These are phyloP conservation scores for Fusarium floridanum DNA, from an alignment of 2,329 filamentous ascomycete genomes.

Conservation along the genomic window DNA sequence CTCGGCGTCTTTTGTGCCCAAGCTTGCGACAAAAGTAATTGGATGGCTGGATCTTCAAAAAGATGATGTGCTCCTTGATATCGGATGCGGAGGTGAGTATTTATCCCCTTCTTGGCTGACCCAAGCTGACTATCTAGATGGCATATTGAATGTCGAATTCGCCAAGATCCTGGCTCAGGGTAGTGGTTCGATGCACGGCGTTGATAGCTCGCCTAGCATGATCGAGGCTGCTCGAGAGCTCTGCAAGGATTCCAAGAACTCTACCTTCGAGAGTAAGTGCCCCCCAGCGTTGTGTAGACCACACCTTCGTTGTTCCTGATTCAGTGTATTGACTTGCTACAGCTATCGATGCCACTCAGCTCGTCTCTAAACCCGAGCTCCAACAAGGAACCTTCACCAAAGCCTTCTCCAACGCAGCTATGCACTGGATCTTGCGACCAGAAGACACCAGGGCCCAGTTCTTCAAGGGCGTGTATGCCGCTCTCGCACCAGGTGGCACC, in stretches of 20 bases:
- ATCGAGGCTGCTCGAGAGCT: conserved; percentile 64
- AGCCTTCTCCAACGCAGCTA: conserved; percentile 74
- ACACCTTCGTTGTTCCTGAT: background rate
- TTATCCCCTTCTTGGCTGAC: background rate
- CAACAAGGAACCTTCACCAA: conserved; percentile 62
- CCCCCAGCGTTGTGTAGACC: too few species aligned
- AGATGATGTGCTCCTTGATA: conserved; percentile 70
- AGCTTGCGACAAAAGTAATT: conserved; percentile 69
- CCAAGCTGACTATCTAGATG: conserved; percentile 58
- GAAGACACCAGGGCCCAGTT: conserved; percentile 60
- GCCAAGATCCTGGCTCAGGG: conserved; percentile 60
- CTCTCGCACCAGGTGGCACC: conserved; percentile 66
- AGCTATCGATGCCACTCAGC: conserved; percentile 62
- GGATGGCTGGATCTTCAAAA: conserved; percentile 69
- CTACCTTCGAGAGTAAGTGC: conserved; percentile 60
- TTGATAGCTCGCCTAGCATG: conserved; percentile 71
- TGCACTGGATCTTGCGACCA: conserved; percentile 74
- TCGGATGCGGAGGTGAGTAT: conserved; percentile 71
- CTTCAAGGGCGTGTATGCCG: conserved; percentile 64
- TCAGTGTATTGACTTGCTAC: conserved; percentile 2
- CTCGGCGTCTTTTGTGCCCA: conserved; percentile 74
- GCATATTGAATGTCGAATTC: conserved; percentile 69
- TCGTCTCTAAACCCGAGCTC: conserved; percentile 52
- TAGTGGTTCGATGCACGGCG: conserved; percentile 64
- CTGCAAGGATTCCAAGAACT: conserved; percentile 54